Evolutionary conservation across 2,329 filamentous ascomycete genomes (phyloP).

Genomic region (Microcyclospora tardicrescens): DNA sequence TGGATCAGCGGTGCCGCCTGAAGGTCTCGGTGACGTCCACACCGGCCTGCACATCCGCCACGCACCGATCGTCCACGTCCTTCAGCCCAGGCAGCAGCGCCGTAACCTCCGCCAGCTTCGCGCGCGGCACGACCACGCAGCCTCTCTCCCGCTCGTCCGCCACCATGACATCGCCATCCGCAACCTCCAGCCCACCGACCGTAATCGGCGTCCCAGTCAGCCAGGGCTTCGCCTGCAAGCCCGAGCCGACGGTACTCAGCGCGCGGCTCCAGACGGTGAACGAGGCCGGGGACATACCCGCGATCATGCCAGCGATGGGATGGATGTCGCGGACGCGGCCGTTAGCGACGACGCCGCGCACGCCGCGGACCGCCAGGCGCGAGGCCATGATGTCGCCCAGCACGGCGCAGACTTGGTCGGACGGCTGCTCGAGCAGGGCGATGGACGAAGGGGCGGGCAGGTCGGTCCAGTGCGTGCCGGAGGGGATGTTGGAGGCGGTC

Average conservation of each 20-base stretch:
- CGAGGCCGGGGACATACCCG: slow-evolving; percentile 2
- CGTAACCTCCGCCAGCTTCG: slow-evolving; percentile 47
- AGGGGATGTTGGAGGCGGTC: slow-evolving; percentile 37
- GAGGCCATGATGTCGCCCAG: slow-evolving; percentile 66
- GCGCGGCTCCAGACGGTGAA: slow-evolving; percentile 43
- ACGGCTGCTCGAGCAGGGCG: slow-evolving; percentile 53
- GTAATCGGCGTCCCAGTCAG: slow-evolving; percentile 32
- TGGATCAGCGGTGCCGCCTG: slow-evolving; percentile 32
- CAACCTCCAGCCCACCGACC: slow-evolving; percentile 26
- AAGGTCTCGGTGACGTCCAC: slow-evolving; percentile 55
- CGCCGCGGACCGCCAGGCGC: slow-evolving; percentile 51
- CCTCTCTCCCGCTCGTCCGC: slow-evolving; percentile 54
- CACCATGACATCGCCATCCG: slow-evolving; percentile 54
- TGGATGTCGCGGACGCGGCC: slow-evolving; percentile 54
- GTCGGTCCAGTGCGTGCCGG: slow-evolving; percentile 56
- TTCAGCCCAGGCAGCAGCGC: slow-evolving; percentile 43
- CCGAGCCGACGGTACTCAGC: slow-evolving; percentile 45
- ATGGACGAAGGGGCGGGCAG: slow-evolving; percentile 46
- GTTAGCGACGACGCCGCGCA: slow-evolving; percentile 51
- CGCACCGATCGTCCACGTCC: slow-evolving; percentile 30
- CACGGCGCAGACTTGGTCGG: slow-evolving; percentile 53
- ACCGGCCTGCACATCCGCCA: slow-evolving; percentile 49
- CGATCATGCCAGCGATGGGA: slow-evolving; percentile 35
- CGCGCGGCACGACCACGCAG: slow-evolving; percentile 53
- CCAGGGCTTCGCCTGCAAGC: slow-evolving; percentile 44